Evolutionary conservation across 208 protist species (phyloP).

Genomic region (Trichomonas tenax): DNA sequence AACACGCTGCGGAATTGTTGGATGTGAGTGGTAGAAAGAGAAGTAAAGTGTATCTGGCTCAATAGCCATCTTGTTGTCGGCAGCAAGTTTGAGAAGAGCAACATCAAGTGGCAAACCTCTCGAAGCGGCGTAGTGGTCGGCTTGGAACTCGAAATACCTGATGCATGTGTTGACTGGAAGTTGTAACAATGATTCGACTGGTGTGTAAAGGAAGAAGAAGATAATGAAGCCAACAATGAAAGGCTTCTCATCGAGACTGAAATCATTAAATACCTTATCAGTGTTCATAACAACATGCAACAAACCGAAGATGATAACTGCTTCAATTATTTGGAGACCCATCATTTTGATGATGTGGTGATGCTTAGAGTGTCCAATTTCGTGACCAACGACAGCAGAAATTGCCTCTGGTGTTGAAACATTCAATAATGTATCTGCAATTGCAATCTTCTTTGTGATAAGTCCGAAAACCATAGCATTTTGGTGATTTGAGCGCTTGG

Average conservation of each 20-base stretch:
- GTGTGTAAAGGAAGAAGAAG: background rate
- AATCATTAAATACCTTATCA: background rate
- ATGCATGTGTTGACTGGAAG: background rate
- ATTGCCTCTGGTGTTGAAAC: background rate
- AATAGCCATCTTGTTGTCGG: background rate
- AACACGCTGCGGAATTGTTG: background rate
- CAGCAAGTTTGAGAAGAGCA: background rate
- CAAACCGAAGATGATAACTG: background rate
- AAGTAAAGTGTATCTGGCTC: background rate
- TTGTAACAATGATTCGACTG: background rate
- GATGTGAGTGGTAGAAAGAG: background rate
- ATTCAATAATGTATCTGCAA: conserved; percentile 12
- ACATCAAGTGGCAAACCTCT: background rate
- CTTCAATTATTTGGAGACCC: background rate
- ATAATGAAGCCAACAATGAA: background rate
- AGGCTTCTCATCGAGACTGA: background rate
- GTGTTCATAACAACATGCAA: background rate
- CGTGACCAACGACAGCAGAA: background rate
- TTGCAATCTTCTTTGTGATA: background rate
- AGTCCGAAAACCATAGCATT: background rate
- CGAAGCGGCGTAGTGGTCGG: background rate
- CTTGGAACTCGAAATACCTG: conserved; percentile 8
- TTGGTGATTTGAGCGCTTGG: background rate
- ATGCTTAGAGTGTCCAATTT: conserved; percentile 17
- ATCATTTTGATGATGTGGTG: background rate